Conservation (phyloP, 2,329 filamentous ascomycete genomes). For the Pestalotiopsis fici region DNA sequence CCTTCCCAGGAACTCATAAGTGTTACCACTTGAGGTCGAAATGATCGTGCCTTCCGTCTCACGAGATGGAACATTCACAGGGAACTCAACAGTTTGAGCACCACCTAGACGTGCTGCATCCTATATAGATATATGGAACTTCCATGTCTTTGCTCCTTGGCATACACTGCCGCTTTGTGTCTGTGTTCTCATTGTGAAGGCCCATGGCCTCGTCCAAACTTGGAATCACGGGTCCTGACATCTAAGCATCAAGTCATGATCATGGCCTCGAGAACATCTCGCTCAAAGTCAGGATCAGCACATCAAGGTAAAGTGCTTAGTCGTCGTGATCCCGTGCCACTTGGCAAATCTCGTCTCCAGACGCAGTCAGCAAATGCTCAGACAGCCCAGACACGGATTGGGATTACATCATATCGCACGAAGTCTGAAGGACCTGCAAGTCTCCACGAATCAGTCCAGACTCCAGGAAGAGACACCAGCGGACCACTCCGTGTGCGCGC, state of each 20-base stretch:
- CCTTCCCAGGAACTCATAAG: not conserved
- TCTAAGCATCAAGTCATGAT: not conserved
- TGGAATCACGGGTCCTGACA: not conserved
- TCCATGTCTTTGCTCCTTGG: not conserved
- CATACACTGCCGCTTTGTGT: not conserved
- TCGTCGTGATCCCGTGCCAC: not conserved
- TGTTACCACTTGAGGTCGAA: not conserved
- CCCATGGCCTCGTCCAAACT: not conserved
- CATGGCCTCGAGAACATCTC: not conserved
- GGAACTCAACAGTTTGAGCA: not conserved
- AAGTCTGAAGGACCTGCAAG: not conserved
- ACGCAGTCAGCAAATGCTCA: not conserved
- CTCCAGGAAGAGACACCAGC: not conserved
- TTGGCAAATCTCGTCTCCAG: not conserved
- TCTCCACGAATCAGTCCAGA: not conserved
- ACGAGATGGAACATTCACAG: not conserved
- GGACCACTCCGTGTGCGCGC: not conserved
- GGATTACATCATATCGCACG: not conserved
- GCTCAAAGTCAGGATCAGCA: not conserved
- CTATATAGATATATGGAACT: too few species aligned
- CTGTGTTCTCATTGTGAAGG: not conserved
- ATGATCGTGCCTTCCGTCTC: not conserved
- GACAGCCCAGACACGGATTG: not conserved
- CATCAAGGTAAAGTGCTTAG: not conserved
- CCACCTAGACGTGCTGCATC: not conserved